phyloP scores from a whole-genome alignment of 768 basidiomycete genomes.

The Dioszegia aurantiaca region DNA sequence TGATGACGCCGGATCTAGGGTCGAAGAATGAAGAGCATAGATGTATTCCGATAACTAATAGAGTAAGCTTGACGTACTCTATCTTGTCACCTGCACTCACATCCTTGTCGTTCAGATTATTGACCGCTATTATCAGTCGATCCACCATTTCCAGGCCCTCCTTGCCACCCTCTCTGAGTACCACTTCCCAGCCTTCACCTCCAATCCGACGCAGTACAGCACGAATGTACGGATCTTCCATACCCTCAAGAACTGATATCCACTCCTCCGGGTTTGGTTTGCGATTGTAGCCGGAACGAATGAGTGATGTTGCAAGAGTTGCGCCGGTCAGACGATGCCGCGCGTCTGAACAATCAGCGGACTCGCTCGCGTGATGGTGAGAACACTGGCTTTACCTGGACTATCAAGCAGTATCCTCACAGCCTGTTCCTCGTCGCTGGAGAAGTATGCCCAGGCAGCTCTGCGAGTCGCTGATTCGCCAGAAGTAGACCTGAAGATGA shows the following conservation, averaged over 20 bases:
- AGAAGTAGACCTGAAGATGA: neutral
- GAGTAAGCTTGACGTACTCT: neutral
- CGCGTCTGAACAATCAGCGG: constrained; percentile 25
- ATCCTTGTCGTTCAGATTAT: constrained; percentile 41
- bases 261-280: constrained; percentile 36
- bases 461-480: constrained; percentile 40
- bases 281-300: constrained; percentile 14
- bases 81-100: constrained; percentile 21
- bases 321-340: constrained; percentile 44
- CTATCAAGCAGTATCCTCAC: constrained; percentile 42
- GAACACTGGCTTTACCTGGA: constrained; percentile 22
- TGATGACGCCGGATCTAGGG: constrained; percentile 17
- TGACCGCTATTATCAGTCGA: constrained; percentile 41
- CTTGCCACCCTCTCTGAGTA: constrained; percentile 21
- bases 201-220: constrained; percentile 42
- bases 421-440: constrained; percentile 41
- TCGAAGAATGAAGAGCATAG: constrained; percentile 26
- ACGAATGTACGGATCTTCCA: constrained; percentile 49
- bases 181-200: constrained; percentile 45
- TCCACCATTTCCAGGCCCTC: constrained; percentile 47
- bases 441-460: constrained; percentile 48
- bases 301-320: constrained; percentile 37
- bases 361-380: neutral
- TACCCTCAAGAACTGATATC: constrained; percentile 32
- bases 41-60: constrained; percentile 37